Base-by-base conservation (phyloP, 2,329 filamentous ascomycete species). In the Clathrospora elynae region DNA sequence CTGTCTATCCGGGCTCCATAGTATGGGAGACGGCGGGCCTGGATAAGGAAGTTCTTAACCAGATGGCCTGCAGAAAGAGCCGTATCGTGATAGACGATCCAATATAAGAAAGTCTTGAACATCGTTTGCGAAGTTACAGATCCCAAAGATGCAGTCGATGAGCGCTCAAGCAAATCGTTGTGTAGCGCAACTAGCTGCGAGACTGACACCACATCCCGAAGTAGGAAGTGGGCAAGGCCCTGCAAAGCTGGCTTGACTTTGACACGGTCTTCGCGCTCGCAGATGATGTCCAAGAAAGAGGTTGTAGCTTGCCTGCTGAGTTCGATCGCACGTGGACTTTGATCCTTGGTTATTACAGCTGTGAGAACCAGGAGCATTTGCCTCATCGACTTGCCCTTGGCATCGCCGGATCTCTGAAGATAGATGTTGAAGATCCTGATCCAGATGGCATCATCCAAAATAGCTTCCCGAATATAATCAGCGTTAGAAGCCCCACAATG, bases 231-330 rank as follows among this genome's bases (percentile, higher is more conserved):
- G 33, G 86, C 83, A 24, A 89, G 71, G 11, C 80, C 80, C 59
- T 85, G 84, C 48, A 90, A 78, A 5, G 84, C 81, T 23, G 86
- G 86, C 63, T 89, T 89, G 26, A 84, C 82, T 36, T 85, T 75
- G 7, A 83, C 79, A 51, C 81, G 83, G 11, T 82, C 76, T 22
- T 82, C 82, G 46, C 80, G 76, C 42, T 81, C 78, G 14, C 78
- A 75, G 28, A 88, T 77, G 10, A 85, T 81, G 2, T 79, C 77
- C 11, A 87, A 59, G 5, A 84, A 74, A 4, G 72, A 78, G 17
- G 42, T 37, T 14, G 58, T 48, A 20, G 66, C 61, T 26, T 53
- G 45, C 17, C 61, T 40, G 23, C 65, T 54, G 12, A 71, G 57
- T 16, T 62, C 38, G 3, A 39, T 16, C 10, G 62, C 56, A 14